These are phyloP conservation scores for Sequoiadendron giganteum DNA, from an alignment of 75 land plant genomes.

Conservation along the genomic window DNA sequence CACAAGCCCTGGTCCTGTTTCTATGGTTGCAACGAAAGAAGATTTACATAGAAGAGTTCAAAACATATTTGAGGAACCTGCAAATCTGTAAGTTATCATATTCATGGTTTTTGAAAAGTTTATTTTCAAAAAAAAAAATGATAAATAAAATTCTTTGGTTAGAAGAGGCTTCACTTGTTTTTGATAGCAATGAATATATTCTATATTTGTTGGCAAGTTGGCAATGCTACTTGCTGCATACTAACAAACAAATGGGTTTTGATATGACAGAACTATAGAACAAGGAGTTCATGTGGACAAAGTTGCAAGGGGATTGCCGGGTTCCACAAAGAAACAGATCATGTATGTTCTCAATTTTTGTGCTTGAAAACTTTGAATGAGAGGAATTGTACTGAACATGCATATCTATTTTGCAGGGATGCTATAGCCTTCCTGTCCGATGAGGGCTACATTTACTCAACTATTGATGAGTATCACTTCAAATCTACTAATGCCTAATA, in stretches of 20 bases:
- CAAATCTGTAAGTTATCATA: constrained; percentile 27
- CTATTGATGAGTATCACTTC: constrained; percentile 58
- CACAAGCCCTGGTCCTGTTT: constrained; percentile 17
- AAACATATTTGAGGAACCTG: constrained; percentile 48
- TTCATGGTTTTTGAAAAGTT: background rate
- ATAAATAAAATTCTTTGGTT: background rate
- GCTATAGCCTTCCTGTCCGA: constrained; percentile 49
- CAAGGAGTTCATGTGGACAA: constrained; percentile 56
- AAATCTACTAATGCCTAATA: constrained; percentile 41
- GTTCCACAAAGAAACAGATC: constrained; percentile 48
- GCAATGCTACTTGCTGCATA: background rate
- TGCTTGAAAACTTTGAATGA: background rate
- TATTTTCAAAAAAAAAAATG: background rate
- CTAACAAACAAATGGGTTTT: constrained; percentile 1
- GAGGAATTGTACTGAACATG: background rate
- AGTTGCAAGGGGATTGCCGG: constrained; percentile 33
- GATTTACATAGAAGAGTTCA: constrained; percentile 46
- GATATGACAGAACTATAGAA: constrained; percentile 34
- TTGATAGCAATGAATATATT: background rate
- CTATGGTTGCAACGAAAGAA: constrained; percentile 23
- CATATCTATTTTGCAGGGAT: constrained; percentile 32
- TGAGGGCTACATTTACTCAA: constrained; percentile 52
- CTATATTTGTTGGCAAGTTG: background rate
- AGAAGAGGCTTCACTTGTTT: background rate
- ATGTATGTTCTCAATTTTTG: constrained; percentile 21